These are phyloP conservation scores for Fusarium sp. DNA, from an alignment of 2,329 filamentous ascomycete genomes.

Conservation along the genomic window DNA sequence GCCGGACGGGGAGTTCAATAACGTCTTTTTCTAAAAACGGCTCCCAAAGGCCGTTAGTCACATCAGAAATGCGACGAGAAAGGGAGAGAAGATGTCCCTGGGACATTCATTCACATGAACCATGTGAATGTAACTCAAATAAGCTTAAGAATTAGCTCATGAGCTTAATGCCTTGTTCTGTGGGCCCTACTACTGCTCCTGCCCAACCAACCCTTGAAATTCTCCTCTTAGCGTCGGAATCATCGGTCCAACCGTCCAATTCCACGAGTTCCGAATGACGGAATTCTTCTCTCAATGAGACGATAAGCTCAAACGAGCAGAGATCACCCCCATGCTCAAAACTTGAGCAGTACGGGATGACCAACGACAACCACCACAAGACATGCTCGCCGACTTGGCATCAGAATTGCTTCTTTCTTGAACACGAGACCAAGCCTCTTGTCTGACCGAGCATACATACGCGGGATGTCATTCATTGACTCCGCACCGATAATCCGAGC, in stretches of 20 bases:
- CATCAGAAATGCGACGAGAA: not conserved
- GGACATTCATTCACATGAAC: not conserved
- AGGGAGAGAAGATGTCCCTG: not conserved
- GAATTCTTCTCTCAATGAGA: constrained; percentile 22
- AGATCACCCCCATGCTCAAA: not conserved
- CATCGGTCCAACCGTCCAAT: constrained; percentile 4
- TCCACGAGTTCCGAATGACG: constrained; percentile 31
- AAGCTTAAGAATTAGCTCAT: constrained; percentile 31
- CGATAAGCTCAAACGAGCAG: constrained; percentile 7
- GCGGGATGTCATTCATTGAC: not conserved
- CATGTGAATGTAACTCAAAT: not conserved
- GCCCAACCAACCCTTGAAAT: not conserved
- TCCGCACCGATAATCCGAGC: constrained; percentile 13
- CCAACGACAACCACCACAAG: not conserved
- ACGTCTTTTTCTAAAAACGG: not conserved
- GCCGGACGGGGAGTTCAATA: not conserved
- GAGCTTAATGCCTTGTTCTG: not conserved
- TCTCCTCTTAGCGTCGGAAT: constrained; percentile 5
- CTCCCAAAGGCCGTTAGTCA: fast-evolving
- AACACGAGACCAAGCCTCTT: not conserved
- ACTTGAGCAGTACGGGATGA: not conserved
- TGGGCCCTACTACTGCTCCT: no score
- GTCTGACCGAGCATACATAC: not conserved
- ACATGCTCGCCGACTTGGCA: not conserved
- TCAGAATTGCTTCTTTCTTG: not conserved